Percentiles rank a stretch among this genome's conserved stretches.
Conservation (phyloP, 2,329 filamentous ascomycete genomes). For the Plectosphaerella plurivora region DNA sequence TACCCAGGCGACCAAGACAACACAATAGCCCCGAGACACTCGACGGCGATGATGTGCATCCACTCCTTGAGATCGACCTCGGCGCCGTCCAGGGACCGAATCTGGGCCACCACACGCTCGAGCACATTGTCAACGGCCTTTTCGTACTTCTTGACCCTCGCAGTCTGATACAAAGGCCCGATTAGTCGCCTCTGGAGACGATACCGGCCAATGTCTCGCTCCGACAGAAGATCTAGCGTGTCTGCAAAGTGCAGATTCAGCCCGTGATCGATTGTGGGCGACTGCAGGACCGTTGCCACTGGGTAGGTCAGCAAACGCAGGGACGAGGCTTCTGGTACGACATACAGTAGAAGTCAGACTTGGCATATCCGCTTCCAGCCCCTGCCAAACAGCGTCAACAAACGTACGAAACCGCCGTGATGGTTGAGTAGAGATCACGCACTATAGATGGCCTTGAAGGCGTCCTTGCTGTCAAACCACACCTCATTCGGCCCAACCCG, state of each 20-base stretch:
- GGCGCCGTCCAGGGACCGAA: conserved; percentile 29
- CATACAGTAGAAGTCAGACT: conserved; percentile 49
- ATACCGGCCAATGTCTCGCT: conserved; percentile 41
- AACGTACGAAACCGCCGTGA: background rate
- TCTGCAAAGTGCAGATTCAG: conserved; percentile 31
- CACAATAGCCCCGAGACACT: conserved; percentile 44
- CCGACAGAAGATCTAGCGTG: conserved; percentile 46
- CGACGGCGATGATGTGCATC: conserved; percentile 53
- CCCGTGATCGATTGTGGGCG: conserved; percentile 34
- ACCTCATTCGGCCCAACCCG: conserved; percentile 50
- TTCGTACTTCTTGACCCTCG: conserved; percentile 37
- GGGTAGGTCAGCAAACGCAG: background rate
- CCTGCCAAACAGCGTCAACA: conserved; percentile 22
- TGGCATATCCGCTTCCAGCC: conserved; percentile 42
- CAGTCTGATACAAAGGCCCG: conserved; percentile 40
- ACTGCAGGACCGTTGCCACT: conserved; percentile 42
- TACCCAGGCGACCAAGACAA: conserved; percentile 49
- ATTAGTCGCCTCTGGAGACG: conserved; percentile 44
- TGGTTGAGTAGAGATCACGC: conserved; percentile 6
- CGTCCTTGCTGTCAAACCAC: conserved; percentile 45
- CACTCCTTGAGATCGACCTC: conserved; percentile 46
- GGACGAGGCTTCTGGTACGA: background rate
- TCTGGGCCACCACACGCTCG: conserved; percentile 23
- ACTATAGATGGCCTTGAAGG: conserved; percentile 45
- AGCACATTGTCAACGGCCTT: conserved; percentile 35